Evolutionary conservation across 192 early-diverging fungal genomes (phyloP).

Genomic region (Coemansia sp.): DNA sequence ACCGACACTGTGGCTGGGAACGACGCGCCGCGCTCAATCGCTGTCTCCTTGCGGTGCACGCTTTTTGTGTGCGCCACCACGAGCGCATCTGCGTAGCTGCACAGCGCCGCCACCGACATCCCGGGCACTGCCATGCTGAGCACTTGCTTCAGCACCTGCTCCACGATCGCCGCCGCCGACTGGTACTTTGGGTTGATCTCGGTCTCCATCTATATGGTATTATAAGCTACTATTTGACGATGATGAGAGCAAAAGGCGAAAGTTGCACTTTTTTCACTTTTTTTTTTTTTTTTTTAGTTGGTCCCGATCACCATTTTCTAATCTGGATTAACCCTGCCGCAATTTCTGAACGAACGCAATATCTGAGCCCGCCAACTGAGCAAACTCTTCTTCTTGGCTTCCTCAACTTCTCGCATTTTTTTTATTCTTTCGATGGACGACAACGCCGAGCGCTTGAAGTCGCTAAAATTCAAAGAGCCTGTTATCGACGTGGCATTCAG

Average conservation of each 20-base stretch:
- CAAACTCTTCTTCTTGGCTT: neutral
- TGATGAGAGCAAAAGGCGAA: neutral
- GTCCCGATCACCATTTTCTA: too few species aligned
- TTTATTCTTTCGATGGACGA: constrained; percentile 35
- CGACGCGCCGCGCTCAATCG: constrained; percentile 73
- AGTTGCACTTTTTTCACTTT: neutral
- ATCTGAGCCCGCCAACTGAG: too few species aligned
- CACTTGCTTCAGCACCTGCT: constrained; percentile 60
- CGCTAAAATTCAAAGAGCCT: constrained; percentile 56
- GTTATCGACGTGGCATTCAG: constrained; percentile 54
- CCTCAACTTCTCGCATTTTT: neutral
- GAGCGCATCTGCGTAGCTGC: constrained; percentile 69
- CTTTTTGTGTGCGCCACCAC: constrained; percentile 61
- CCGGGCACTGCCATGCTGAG: constrained; percentile 60
- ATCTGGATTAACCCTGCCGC: too few species aligned
- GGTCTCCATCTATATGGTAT: constrained; percentile 2
- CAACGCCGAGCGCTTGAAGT: constrained; percentile 47
- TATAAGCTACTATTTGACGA: too few species aligned
- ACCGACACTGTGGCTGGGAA: constrained; percentile 85
- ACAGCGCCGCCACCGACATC: constrained; percentile 65
- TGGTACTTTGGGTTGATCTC: constrained; percentile 32
- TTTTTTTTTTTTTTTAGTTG: neutral
- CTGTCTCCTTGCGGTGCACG: constrained; percentile 62
- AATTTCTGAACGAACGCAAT: too few species aligned
- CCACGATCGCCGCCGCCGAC: constrained; percentile 42